Conservation (phyloP, 2,329 filamentous ascomycete species). For the Pseudophaeomoniella oleicola region DNA sequence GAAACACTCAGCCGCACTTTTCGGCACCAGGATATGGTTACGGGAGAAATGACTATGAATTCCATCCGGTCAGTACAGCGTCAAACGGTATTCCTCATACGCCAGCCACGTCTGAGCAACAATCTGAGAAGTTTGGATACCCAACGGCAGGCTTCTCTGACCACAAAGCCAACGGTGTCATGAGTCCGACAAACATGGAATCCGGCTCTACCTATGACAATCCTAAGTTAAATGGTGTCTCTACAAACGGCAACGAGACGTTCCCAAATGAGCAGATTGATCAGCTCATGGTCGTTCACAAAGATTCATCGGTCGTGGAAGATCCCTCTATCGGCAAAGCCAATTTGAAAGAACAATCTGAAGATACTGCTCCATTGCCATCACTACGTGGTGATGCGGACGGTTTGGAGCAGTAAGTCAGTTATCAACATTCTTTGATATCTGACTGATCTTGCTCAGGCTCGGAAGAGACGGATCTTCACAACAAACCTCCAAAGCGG, state of each 20-base stretch:
- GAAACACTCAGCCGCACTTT: conserved; percentile 41
- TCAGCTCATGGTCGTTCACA: conserved; percentile 38
- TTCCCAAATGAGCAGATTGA: conserved; percentile 40
- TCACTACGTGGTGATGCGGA: conserved; percentile 1
- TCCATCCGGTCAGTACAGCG: conserved; percentile 21
- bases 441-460: conserved; percentile 1
- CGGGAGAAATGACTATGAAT: conserved; percentile 16
- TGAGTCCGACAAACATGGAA: background rate
- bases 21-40: conserved; percentile 27
- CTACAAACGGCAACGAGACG: conserved; percentile 14
- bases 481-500: conserved; percentile 8
- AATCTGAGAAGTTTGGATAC: background rate
- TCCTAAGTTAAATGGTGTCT: background rate
- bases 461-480: conserved; percentile 1
- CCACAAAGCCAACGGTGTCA: background rate
- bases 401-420: conserved; percentile 6
- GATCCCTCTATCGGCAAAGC: conserved; percentile 1
- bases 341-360: background rate
- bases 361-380: background rate
- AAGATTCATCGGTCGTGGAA: conserved; percentile 16
- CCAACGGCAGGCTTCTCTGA: background rate
- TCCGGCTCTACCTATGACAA: background rate
- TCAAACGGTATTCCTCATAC: conserved; percentile 2
- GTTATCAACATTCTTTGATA: background rate
- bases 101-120: background rate